Evolutionary conservation across 805 yeast genomes (phyloP).

Genomic region (Zygoascus ofunaensis): DNA sequence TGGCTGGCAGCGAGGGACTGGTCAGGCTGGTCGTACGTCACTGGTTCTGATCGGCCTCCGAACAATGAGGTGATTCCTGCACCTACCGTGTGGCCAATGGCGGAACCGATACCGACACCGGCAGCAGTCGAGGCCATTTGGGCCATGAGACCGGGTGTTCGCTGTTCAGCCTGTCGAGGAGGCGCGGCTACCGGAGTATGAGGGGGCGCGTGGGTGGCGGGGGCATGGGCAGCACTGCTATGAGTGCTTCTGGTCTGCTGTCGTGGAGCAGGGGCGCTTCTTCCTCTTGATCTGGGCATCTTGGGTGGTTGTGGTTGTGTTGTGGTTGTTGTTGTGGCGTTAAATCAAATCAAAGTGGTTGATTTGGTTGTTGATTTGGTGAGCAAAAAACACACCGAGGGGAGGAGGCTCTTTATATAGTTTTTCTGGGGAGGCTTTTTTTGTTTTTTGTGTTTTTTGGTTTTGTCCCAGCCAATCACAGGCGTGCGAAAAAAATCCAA

Average conservation of each 20-base stretch:
- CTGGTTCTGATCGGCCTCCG: slow-evolving; percentile 65
- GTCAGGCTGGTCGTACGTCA: slow-evolving; percentile 40
- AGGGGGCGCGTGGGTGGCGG: slow-evolving; percentile 41
- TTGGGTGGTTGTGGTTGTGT: slow-evolving; percentile 4
- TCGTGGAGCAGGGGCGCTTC: slow-evolving; percentile 15
- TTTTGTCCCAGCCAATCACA: too few relatives aligned
- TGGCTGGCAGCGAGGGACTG: slow-evolving; percentile 26
- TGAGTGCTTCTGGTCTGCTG: slow-evolving; percentile 19
- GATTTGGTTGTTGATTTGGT: too few relatives aligned
- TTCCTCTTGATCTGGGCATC: slow-evolving; percentile 18
- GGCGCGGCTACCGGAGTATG: slow-evolving; percentile 38
- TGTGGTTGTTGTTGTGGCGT: too few relatives aligned
- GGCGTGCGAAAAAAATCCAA: too few relatives aligned
- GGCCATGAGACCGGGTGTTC: slow-evolving; percentile 76
- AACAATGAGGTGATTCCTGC: slow-evolving; percentile 87
- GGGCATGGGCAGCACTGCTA: slow-evolving; percentile 54
- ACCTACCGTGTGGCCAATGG: slow-evolving; percentile 94
- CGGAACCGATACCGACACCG: slow-evolving; percentile 98
- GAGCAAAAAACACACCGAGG: too few relatives aligned
- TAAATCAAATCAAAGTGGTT: too few relatives aligned
- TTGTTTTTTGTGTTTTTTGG: too few relatives aligned
- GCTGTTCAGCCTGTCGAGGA: slow-evolving; percentile 38
- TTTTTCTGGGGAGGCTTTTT: too few relatives aligned
- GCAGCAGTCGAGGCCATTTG: slow-evolving; percentile 99
- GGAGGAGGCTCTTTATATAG: too few relatives aligned